Evolutionary conservation across 352 stramenopile species (phyloP), one percentile per base, ranked within the genome.

Genomic region (Saprolegnia parasitica): DNA sequence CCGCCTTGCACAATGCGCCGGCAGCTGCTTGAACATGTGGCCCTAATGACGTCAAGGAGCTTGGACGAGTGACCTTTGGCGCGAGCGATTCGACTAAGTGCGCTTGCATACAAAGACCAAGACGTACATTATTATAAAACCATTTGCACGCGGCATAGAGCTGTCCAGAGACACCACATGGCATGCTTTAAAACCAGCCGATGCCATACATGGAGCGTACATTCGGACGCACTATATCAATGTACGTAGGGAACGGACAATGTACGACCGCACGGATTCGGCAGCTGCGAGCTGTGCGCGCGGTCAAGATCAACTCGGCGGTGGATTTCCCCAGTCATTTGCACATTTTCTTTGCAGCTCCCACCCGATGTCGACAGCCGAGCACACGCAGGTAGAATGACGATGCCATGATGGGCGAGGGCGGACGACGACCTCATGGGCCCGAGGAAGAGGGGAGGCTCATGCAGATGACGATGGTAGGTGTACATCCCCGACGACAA

Each of bases 401-500:
- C 47, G 47, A 55, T 29, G 5, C 47, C 24, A 29, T 35, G 29
- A 35, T 35, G 29, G 5, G 2, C 29, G 2, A 35, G 29, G 29
- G 5, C 2, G 29, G 29, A n/a, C n/a, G 29, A 35, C 29, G 29
- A 35, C 29, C 29, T 35, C 29, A 35, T 35, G 29, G 29, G 29
- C 29, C 39, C 42, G 18, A 49, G 13, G 42, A n/a, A 15, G 42
- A n/a, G 13, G 3, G 11, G 32, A 35, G 47, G 39, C 16, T 37
- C 23, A 61, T 68, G 46, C 6, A 5, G 15, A 45, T 65, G 32
- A 35, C 23, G 16, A 20, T 15, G 62, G 32, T 77, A 95, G 85
- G 81, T 95, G 62, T 95, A 95, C 77, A 84, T 95, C 55, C 83
- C 83, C 6, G 84, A 95, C 73, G 60, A 74, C 40, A 78, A 87